Evolutionary conservation across 2,329 filamentous ascomycete genomes (phyloP).

Genomic region (Pseudogymnoascus sp.): DNA sequence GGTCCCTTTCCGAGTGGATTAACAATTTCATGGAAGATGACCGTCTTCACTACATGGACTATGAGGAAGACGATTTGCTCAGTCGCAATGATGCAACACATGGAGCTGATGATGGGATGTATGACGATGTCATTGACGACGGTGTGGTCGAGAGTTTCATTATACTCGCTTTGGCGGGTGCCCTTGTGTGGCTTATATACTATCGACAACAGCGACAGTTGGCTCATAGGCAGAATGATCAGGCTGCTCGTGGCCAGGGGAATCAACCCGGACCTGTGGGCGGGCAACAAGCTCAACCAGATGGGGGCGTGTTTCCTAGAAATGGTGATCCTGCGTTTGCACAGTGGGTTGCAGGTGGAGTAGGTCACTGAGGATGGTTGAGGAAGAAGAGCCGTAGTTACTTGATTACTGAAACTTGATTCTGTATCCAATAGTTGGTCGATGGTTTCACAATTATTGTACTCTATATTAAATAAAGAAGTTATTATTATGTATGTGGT

Average conservation of each 20-base stretch:
- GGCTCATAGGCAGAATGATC: constrained; percentile 37
- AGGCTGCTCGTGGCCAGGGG: constrained; percentile 30
- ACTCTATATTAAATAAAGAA: constrained; percentile 1
- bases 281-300: constrained; percentile 23
- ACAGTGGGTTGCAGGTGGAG: constrained; percentile 54
- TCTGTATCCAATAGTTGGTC: background rate
- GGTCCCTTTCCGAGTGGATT: constrained; percentile 79
- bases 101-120: constrained; percentile 45
- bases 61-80: constrained; percentile 35
- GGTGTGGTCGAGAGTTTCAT: constrained; percentile 76
- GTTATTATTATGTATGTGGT: background rate
- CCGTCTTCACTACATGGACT: constrained; percentile 49
- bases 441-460: background rate
- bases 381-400: background rate
- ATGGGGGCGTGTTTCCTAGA: constrained; percentile 54
- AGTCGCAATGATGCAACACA: constrained; percentile 47
- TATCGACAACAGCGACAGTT: constrained; percentile 66
- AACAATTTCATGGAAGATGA: constrained; percentile 70
- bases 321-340: constrained; percentile 58
- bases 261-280: constrained; percentile 20
- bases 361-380: constrained; percentile 43
- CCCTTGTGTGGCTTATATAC: constrained; percentile 69
- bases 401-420: background rate
- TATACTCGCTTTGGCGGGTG: constrained; percentile 68
- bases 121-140: constrained; percentile 62